Base-by-base conservation (phyloP, 2,329 filamentous ascomycete species). In the Penicillium sp. region DNA sequence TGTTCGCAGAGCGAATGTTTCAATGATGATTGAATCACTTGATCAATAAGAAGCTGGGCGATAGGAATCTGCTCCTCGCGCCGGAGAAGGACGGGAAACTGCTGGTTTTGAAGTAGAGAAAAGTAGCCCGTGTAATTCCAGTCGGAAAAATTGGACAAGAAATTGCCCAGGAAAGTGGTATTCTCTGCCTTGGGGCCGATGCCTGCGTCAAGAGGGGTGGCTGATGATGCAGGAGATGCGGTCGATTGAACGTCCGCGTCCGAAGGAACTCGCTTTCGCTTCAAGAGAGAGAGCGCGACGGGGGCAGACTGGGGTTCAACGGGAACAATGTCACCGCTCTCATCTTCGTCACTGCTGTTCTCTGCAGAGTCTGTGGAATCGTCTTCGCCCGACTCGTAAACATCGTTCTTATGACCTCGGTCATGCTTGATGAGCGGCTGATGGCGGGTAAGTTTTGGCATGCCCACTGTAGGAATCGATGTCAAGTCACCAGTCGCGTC, bases 1-100 rank as follows among this genome's bases (percentile, higher is more conserved):
- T 48, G 42, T 5, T 56, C 61, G 39, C 68, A 59, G 35, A 66
- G 49, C 9, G 52, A 58, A 55, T 71, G 69, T 32, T 64, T 53
- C 9, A 74, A 57, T n/a, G 68, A 73, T 9, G 72, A 73, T 52
- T 73, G 71, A 3, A 69, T 71, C 40, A 73, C 55, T 58, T 73
- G 70, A 39, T 73, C 70, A 24, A 69, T 67, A 24, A 73, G 48
- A 6, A 73, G 50, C 47, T 73, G 70, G 11, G 68, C 69, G 39
- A 72, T 54, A 45, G 68, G 61, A 32, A 71, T 61, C 27, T 68
- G 62, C 35, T 64, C 60, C 40, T 71, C 70, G 39, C 58, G 66
- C 38, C 62, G 58, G 32, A 58, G 47, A 28, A 71, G 61, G 5
- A 63, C 59, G 4, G 70, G 66, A 4, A 58, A 52, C 39, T 65